phyloP scores from a whole-genome alignment of 139 green algal genomes.

The Zygnema circumcarinatum region DNA sequence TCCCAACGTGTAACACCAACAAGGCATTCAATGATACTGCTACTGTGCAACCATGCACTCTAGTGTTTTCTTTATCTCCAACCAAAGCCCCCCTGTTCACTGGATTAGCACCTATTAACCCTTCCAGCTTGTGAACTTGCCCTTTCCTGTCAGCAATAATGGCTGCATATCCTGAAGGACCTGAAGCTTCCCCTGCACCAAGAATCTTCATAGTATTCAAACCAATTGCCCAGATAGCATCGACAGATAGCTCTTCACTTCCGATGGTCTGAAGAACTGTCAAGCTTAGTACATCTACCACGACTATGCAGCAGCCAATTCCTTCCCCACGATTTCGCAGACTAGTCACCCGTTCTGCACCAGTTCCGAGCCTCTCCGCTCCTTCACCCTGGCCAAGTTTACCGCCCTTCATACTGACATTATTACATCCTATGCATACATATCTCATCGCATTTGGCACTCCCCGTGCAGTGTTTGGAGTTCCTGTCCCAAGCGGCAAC shows the following conservation, averaged over 20 bases:
- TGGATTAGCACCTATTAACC: neutral
- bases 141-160: neutral
- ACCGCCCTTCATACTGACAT: neutral
- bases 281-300: neutral
- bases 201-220: neutral
- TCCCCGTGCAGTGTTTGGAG: neutral
- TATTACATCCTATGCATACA: slow-evolving; percentile 2
- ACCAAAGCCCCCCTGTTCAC: neutral
- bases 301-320: neutral
- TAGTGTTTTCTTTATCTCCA: neutral
- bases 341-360: neutral
- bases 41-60: neutral
- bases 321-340: neutral
- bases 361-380: neutral
- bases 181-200: neutral
- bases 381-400: too few relatives aligned
- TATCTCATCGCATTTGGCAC: neutral
- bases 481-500: slow-evolving; percentile 26
- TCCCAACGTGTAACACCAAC: neutral
- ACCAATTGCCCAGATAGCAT: neutral
- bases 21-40: neutral
- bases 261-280: neutral
- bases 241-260: neutral
- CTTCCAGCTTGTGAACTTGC: neutral
- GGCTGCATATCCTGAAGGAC: neutral